Conservation (phyloP, 441 rosid species). For the Codiaeum variegatum region DNA sequence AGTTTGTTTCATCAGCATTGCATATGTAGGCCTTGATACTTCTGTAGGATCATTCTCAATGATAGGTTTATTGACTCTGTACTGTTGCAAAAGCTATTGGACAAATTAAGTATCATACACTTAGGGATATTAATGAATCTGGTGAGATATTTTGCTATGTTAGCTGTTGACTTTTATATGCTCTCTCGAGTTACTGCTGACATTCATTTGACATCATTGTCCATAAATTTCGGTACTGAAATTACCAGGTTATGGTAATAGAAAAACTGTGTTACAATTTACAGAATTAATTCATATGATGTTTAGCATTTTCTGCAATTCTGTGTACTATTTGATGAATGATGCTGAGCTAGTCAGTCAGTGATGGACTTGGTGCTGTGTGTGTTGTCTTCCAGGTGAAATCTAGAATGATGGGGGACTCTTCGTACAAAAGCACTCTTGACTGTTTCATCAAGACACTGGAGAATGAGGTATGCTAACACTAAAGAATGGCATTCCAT, state of each 20-base stretch:
- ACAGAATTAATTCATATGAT: not conserved
- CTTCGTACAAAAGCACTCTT: constrained; percentile 80
- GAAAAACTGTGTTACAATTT: constrained; percentile 1
- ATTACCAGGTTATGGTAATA: not conserved
- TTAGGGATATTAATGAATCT: not conserved
- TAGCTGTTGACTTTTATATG: not conserved
- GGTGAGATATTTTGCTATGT: not conserved
- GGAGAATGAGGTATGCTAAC: constrained; percentile 65
- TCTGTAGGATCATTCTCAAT: not conserved
- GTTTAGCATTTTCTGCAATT: constrained; percentile 2
- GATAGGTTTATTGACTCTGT: not conserved
- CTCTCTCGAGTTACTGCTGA: not conserved
- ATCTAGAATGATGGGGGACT: constrained; percentile 98
- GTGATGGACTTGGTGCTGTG: constrained; percentile 9
- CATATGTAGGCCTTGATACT: not conserved
- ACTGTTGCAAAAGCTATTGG: not conserved
- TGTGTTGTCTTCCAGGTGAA: constrained; percentile 61
- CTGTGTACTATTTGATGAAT: not conserved
- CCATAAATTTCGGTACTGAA: not conserved
- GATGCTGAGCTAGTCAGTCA: constrained; percentile 6
- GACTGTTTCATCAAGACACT: constrained; percentile 89
- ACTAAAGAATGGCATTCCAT: not conserved
- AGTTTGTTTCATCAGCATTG: not conserved
- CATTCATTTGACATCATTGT: constrained; percentile 2
- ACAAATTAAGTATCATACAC: not conserved